Base-by-base conservation (phyloP, 148 eudicot species). In the Vaccinium darrowii region DNA sequence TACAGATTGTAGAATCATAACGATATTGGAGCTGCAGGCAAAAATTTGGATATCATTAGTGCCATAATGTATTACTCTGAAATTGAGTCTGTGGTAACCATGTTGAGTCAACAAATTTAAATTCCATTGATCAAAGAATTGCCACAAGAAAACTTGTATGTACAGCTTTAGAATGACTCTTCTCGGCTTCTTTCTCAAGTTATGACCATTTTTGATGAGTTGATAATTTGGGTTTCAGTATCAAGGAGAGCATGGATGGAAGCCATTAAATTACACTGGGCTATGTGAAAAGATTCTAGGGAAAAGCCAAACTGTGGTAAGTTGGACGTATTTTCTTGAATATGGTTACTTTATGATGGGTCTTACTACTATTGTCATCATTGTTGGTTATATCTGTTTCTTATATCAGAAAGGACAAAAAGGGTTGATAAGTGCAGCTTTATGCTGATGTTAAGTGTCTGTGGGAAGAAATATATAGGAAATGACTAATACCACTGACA, bases 291-390 rank as follows among this genome's bases (percentile, higher is more conserved):
- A 94, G 90, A 88, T 96, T 84, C 90, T 96, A 73, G 92, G 94
- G 65, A 96, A 93, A 91, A 96, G 99, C 89, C 99, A 96, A 90
- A 96, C 98, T 87, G 89, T 96, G 96, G 99, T 96, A 93, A 84
- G 99, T 83, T 13, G 63, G 30, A 51, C 33, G 36, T 51, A 30
- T 65, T 5, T 58, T 19, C 23, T 50, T 65, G 76, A 49, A 58
- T 58, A 15, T 39, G 7, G 53, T 76, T 69, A 3, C 23, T 82
- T 76, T 14, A 60, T 21, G 54, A 75, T 1, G 72, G 25, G 63
- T 76, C 39, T 25, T 84, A 76, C 16, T 57, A 58, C 36, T 76
- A 16, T 76, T 21, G 58, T 76, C 81, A 15, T 43, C 27, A 25
- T 5, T 47, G 43, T 7, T 7, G 7, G n/a, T 30, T n/a, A 33